Evolutionary conservation across 768 basidiomycete species (phyloP), one percentile per base, ranked within the genome.

Genomic region (Strobilomyces echinocephalus): DNA sequence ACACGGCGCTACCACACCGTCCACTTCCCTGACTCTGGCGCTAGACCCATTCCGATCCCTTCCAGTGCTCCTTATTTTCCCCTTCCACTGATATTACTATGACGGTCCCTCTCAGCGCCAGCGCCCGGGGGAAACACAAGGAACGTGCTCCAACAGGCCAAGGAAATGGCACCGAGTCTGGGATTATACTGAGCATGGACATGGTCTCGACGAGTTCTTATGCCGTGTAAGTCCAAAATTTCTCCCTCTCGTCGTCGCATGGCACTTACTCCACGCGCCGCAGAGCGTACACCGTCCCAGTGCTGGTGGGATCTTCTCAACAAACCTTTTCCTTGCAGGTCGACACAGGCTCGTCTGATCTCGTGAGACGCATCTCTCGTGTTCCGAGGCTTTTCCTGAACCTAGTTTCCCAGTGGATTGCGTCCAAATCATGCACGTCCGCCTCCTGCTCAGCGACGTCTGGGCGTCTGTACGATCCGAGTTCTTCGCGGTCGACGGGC

Each of bases 321-420:
- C 78, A 85, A 51, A 76, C 74, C 21, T 69, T 86, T 21, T 82
- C 79, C 7, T 69, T 91, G 2, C 88, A 90, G 63, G 78, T 91
- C 35, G 89, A 92, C 60, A 88, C 86, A 0, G 90, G 90, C 28
- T 91, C 90, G 0, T 87, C 87, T 0, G 89, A 92, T 70, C 74
- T 89, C 24, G 88, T 89, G 53, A 60, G 81, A 73, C 30, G 9
- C 31, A 31, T 31, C n/a, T 48, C 38, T 43, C 34, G 50, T 1
- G 21, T 10, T n/a, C 36, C 41, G 18, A 6, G 9, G 15, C 43
- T 46, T 46, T 49, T 36, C 41, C 18, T 55, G 30, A 46, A 47
- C n/a, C 49, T 6, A 28, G 20, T 33, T 40, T 47, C 40, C 21
- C 56, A 90, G 88, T 91, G 89, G 89, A 72, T 91, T 42, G 84